A percentile compares a stretch with the other conserved stretches of the same genome.
Conservation (phyloP, 768 basidiomycete genomes). For the Trametes cingulata region DNA sequence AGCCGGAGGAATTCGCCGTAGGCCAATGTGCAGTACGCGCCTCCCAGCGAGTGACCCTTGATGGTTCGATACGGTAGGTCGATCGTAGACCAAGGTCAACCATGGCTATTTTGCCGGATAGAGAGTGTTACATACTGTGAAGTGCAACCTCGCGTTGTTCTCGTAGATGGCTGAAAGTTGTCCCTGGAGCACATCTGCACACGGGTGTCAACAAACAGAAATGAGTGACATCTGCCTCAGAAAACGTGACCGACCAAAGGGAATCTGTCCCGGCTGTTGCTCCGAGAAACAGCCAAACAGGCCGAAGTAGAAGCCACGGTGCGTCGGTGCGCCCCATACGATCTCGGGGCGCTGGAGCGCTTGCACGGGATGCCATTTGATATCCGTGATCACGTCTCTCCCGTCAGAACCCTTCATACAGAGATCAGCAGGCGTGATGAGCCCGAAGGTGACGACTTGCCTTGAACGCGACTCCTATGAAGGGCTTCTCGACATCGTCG, state of each 20-base stretch:
- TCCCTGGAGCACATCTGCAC: constrained; percentile 2
- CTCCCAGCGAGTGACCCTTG: constrained; percentile 16
- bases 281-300: constrained; percentile 1
- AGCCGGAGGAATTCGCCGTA: constrained; percentile 16
- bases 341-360: neutral
- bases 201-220: too few relatives aligned
- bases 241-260: neutral
- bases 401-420: neutral
- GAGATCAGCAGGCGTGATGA: neutral
- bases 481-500: neutral
- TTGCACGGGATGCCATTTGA: neutral
- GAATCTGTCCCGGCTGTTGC: neutral
- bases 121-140: neutral
- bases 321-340: neutral
- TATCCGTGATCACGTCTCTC: neutral
- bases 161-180: neutral
- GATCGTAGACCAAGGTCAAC: too few relatives aligned
- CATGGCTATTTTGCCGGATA: too few relatives aligned
- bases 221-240: neutral
- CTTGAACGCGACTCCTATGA: constrained; percentile 10
- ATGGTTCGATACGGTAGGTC: too few relatives aligned
- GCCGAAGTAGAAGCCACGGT: constrained; percentile 3
- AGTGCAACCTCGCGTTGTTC: neutral
- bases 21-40: constrained; percentile 3
- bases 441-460: constrained; percentile 4